Base-by-base conservation (phyloP, 108 stramenopile species). In the Pseudonitzschia multiseries region DNA sequence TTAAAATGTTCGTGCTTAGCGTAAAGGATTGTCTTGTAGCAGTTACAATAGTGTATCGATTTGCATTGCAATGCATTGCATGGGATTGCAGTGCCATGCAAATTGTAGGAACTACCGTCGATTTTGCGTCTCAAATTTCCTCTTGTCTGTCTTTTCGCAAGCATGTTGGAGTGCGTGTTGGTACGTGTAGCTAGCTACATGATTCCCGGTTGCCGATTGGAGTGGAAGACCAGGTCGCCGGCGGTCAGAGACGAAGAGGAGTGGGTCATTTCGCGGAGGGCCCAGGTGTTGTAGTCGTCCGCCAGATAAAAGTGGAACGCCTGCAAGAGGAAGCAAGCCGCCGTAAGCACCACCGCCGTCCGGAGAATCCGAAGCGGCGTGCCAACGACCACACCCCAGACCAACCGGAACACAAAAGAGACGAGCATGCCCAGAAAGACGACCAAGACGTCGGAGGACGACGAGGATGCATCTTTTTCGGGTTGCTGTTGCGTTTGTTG, bases 391-490 rank as follows among this genome's bases (percentile, higher is more conserved):
- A 79, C 20, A 40, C 69, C 80, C 72, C 74, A 85, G 43, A 85
- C 29, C 14, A 88, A 65, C 26, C 74, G 72, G 60, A 87, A 85
- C 32, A 87, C 36, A 27, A 71, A 41, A 20, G 70, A 72, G 48
- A 89, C 79, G 40, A 93, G 44, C 63, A 79, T 79, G 15, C 86
- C 78, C 10, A 90, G 29, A 73, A 93, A 80, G 14, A 79, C 63
- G 14, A 83, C 57, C 60, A 89, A 68, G 26, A 88, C 82, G 48
- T 87, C 83, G 60, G 80, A 57, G 50, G 81, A 72, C 15, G 62
- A 67, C 73, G 80, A 33, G 2, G 27, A 4, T 8, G 68, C 0
- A 21, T 70, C 76, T 13, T 21, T 65, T 26, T 27, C 33, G n/a
- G 43, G 21, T 52, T 2, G 31, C 44, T 71, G 61, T 53, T 68